phyloP scores from a whole-genome alignment of 305 asterid genomes.

The Euphrasia arctica region DNA sequence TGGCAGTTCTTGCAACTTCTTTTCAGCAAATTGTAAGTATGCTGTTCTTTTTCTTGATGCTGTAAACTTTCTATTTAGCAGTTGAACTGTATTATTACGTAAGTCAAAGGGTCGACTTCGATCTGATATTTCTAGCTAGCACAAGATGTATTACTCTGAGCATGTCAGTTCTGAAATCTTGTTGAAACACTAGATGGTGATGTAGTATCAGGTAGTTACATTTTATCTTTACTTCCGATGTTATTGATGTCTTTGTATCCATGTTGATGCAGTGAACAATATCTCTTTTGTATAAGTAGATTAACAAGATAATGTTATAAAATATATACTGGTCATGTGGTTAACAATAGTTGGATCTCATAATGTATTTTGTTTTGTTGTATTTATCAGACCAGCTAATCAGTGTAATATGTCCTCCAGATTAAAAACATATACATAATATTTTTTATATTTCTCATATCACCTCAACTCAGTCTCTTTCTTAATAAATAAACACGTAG shows the following conservation, averaged over 20 bases:
- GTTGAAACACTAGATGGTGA: too few relatives aligned
- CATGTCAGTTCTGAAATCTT: too few relatives aligned
- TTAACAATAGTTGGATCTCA: conserved; percentile 4
- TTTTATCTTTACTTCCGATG: conserved; percentile 5
- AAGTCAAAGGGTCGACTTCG: conserved; percentile 17
- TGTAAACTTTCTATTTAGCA: conserved; percentile 15
- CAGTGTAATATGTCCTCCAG: conserved; percentile 10
- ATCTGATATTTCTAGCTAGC: conserved; percentile 14
- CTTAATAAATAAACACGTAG: neutral
- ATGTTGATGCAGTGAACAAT: conserved; percentile 3
- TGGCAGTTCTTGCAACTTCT: conserved; percentile 89
- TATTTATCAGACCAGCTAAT: neutral
- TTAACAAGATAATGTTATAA: conserved; percentile 2
- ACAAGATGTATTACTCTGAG: neutral
- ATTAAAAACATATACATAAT: neutral
- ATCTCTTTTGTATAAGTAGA: neutral
- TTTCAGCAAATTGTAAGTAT: conserved; percentile 87
- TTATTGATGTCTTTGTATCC: conserved; percentile 3
- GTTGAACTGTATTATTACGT: neutral
- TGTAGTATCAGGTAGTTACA: neutral
- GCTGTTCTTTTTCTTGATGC: conserved; percentile 6
- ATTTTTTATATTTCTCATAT: conserved; percentile 6
- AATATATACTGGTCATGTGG: neutral
- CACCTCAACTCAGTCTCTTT: conserved; percentile 3
- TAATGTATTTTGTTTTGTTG: conserved; percentile 1